phyloP scores from a whole-genome alignment of 1,284 basidiomycete genomes.

The Pseudozyma sp. region DNA sequence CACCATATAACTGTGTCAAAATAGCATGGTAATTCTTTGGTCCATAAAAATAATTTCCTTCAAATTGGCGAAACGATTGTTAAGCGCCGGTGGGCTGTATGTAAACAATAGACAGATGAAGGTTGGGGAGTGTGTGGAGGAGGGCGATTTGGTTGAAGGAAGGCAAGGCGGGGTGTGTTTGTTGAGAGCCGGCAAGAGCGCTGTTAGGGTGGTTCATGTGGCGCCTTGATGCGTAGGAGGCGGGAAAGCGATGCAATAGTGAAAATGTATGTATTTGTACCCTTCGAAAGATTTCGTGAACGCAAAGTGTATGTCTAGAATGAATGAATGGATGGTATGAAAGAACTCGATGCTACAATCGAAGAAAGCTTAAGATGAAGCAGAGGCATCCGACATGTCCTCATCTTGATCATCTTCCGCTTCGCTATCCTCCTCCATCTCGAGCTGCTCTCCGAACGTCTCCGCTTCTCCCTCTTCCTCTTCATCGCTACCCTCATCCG shows the following conservation, averaged over 20 bases:
- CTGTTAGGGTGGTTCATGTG: constrained; percentile 11
- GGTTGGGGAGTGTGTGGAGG: not conserved
- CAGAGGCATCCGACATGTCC: constrained; percentile 21
- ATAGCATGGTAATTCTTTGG: no score
- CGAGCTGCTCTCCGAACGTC: constrained; percentile 27
- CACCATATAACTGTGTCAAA: no score
- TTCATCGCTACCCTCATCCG: constrained; percentile 9
- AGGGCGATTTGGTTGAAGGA: constrained; percentile 5
- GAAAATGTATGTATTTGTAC: constrained; percentile 1
- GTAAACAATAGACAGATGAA: constrained; percentile 26
- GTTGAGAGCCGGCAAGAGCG: constrained; percentile 25
- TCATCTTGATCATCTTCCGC: constrained; percentile 8
- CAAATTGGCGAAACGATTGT: constrained; percentile 31
- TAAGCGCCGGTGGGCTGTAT: constrained; percentile 30
- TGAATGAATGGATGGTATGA: no score
- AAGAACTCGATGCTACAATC: no score
- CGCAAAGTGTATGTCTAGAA: no score
- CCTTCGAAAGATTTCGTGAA: no score
- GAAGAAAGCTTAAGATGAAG: not conserved
- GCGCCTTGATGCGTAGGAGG: not conserved
- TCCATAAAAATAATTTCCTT: no score
- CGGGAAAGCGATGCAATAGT: no score
- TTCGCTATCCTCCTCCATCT: not conserved
- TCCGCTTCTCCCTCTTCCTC: constrained; percentile 8
- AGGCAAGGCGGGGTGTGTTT: constrained; percentile 7